Evolutionary conservation across 2,329 filamentous ascomycete species (phyloP), one percentile per base, ranked within the genome.

Genomic region (Diaporthe sp.): DNA sequence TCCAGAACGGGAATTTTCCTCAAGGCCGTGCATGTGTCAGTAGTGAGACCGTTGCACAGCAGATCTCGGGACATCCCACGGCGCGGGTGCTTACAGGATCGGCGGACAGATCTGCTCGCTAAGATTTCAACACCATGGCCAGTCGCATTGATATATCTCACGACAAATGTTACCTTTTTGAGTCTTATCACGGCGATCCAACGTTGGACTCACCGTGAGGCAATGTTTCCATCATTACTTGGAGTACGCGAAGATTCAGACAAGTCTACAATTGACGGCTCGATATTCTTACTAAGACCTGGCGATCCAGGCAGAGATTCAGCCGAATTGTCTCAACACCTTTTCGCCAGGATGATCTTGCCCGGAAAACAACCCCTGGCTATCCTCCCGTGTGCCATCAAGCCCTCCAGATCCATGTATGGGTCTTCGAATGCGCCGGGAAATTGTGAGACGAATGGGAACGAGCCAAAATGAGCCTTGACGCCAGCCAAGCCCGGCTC

Each of bases 381-480:
- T n/a, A 1, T 22, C 7, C 25, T 34, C 28, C 12, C n/a, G n/a
- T 44, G 34, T 19, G 22, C 70, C 37, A 49, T 37, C 28, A 68
- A 25, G 22, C 7, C 7, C 17, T 70, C 44, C 6, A 53, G 12
- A 17, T 49, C 15, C 19, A 12, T 28, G 65, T 37, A 70, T 4
- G 3, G 19, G 7, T 37, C 28, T 8, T 8, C 19, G 3, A 37
- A n/a, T 13, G 19, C 28, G 17, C 8, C 9, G n/a, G 25, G 25
- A 13, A 65, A 7, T 2, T 46, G n/a, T 2, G 13, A 65, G 7
- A 53, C 34, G 12, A 76, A 72, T 12, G 60, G 49, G 39, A 72
- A 68, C 4, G 72, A 72, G 12, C 19, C 42, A 34, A 72, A 39
- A 10, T 75, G 65, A n/a, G 58, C 62, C 37, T 62, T 51, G 46